Conservation (phyloP, 1,139 yeast species). For the Yamadazyma triangularis region DNA sequence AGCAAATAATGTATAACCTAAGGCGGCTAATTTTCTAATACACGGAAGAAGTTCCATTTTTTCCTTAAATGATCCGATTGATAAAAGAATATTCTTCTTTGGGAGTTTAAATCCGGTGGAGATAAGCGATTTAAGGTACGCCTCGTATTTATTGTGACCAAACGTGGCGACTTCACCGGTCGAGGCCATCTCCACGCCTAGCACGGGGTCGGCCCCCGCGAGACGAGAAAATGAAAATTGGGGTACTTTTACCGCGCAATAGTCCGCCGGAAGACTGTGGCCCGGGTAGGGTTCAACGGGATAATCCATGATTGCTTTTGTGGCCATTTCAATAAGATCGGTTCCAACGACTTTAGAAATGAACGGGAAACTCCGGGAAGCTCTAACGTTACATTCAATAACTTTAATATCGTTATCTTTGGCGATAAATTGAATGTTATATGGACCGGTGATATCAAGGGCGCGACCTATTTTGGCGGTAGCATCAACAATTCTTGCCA, state of each 20-base stretch:
- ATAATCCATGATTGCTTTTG: conserved; percentile 89
- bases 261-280: conserved; percentile 82
- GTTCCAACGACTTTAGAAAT: conserved; percentile 97
- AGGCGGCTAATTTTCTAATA: conserved; percentile 70
- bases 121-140: conserved; percentile 88
- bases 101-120: conserved; percentile 96
- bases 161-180: conserved; percentile 99
- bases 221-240: conserved; percentile 97
- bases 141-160: conserved; percentile 95
- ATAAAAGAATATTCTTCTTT: conserved; percentile 87
- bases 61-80: conserved; percentile 97
- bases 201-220: conserved; percentile 97
- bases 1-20: conserved; percentile 90
- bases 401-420: conserved; percentile 90
- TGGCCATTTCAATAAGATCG: conserved; percentile 95
- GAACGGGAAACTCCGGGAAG: conserved; percentile 98
- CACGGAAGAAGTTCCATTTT: conserved; percentile 90
- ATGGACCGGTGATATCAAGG: conserved; percentile 95
- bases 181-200: conserved; percentile 99
- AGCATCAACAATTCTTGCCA: conserved; percentile 85
- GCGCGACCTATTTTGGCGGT: conserved; percentile 97
- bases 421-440: conserved; percentile 93
- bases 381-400: conserved; percentile 97
- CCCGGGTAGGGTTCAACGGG: conserved; percentile 89
- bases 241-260: conserved; percentile 96